Base-by-base conservation (phyloP, 2,329 filamentous ascomycete genomes). In the Talaromyces funiculosus region DNA sequence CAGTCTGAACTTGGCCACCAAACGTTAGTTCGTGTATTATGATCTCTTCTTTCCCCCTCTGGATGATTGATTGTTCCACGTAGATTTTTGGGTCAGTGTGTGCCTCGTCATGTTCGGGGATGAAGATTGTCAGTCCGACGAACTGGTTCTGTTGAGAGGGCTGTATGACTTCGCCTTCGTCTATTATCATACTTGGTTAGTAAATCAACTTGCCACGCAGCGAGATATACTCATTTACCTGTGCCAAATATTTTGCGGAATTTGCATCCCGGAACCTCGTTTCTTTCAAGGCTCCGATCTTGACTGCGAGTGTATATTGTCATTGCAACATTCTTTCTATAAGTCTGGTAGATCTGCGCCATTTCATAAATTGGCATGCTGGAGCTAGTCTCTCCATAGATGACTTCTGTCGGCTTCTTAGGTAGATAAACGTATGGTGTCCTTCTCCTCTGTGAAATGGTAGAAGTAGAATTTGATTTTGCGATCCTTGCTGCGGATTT, bases 171-270 rank as follows among this genome's bases (percentile, higher is more conserved):
- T 60, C 58, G 22, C 31, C 18, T n/a, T 60, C 58, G 26, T 60
- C 58, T 60, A 16, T 40, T 5, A 22, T 26, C 31, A 35, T 10
- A 12, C n/a, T 33, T n/a, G n/a, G 14, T 59, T 43, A 59, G 35
- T 26, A 45, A 26, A 6, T 31, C 6, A 49, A n/a, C 20, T 18
- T 16, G 38, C 26, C 35, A 57, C 26, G 12, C 20, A 54, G 6
- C n/a, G 3, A 37, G 20, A 45, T 47, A 18, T 59, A n/a, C 45
- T 37, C 12, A 24, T 49, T 24, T 42, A 65, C 63, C 64, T 33
- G 42, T 54, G 29, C 64, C 62, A 57, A 63, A 62, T 6, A 66
- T 29, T 43, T 66, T 66, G 29, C 64, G 62, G 43, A 62, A 66
- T 38, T 24, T 51, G 37, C 53, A 66, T 47, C 63, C 62, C 3